Conservation (phyloP, 1,284 basidiomycete species). For the Lentinus polychrous region DNA sequence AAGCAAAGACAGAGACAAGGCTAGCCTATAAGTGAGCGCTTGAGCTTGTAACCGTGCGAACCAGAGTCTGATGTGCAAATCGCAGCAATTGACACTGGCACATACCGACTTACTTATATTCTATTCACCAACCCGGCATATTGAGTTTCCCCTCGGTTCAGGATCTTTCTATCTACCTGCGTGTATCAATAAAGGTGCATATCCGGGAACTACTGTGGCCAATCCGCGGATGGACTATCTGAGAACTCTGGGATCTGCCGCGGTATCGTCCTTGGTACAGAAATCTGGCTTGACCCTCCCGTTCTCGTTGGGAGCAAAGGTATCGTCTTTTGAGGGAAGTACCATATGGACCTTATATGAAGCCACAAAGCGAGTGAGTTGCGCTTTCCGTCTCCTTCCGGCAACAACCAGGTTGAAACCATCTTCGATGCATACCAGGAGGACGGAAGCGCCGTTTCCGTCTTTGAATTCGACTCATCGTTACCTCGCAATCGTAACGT, state of each 20-base stretch:
- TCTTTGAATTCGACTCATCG: conserved; percentile 85
- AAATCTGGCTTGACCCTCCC: conserved; percentile 88
- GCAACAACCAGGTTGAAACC: conserved; percentile 1
- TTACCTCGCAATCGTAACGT: conserved; percentile 50
- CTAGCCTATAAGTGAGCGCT: no score
- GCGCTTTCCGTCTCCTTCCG: background rate
- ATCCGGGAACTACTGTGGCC: background rate
- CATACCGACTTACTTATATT: no score
- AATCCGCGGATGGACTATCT: conserved; percentile 69
- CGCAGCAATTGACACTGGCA: no score
- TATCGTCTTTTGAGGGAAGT: conserved; percentile 55
- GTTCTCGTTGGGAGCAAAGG: conserved; percentile 78
- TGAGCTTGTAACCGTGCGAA: no score
- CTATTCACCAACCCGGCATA: no score
- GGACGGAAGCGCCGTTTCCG: conserved; percentile 75
- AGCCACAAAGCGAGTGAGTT: conserved; percentile 69
- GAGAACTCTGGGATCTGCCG: conserved; percentile 78
- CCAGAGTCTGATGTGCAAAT: no score
- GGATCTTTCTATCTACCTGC: background rate
- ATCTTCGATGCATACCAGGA: conserved; percentile 49
- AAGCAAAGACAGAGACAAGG: no score
- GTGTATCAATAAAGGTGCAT: background rate
- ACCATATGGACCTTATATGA: conserved; percentile 86
- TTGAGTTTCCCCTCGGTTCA: no score
- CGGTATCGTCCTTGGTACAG: conserved; percentile 80